Conservation (phyloP, 768 basidiomycete genomes). For the Suillus tomentosus region DNA sequence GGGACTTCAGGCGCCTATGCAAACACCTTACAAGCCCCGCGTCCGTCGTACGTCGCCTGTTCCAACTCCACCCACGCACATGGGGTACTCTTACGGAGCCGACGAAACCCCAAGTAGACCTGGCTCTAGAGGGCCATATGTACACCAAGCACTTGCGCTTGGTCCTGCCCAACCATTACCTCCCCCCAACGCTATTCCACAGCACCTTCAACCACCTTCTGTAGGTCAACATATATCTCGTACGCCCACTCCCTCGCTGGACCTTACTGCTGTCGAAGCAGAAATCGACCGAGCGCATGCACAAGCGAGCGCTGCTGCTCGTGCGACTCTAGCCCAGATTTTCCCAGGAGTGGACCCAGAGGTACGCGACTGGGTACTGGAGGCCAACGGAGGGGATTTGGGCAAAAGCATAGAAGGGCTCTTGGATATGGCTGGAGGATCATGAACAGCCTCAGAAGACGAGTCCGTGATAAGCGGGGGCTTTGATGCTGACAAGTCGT, state of each 20-base stretch:
- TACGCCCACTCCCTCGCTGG: constrained; percentile 69
- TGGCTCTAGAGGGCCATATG: constrained; percentile 39
- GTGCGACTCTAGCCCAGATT: constrained; percentile 81
- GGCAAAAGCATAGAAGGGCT: constrained; percentile 87
- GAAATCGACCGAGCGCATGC: constrained; percentile 81
- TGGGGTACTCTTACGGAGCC: constrained; percentile 24
- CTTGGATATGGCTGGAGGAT: constrained; percentile 58
- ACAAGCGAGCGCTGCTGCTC: constrained; percentile 68
- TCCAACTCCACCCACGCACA: constrained; percentile 26
- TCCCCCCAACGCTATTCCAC: constrained; percentile 26
- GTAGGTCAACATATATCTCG: constrained; percentile 63
- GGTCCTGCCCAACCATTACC: constrained; percentile 46
- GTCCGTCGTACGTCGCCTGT: constrained; percentile 55
- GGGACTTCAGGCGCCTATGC: constrained; percentile 30
- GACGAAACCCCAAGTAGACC: constrained; percentile 50
- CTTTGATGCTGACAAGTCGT: not conserved
- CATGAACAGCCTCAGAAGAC: not conserved
- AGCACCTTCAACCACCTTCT: constrained; percentile 37
- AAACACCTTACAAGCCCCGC: constrained; percentile 78
- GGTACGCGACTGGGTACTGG: constrained; percentile 85
- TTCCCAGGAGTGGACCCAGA: constrained; percentile 85
- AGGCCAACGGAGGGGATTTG: constrained; percentile 86
- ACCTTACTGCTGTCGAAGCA: constrained; percentile 67
- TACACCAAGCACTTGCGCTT: constrained; percentile 49
- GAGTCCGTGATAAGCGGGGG: not conserved